phyloP scores from a whole-genome alignment of 2,329 filamentous ascomycete genomes.

The Furcasterigmium furcatum region DNA sequence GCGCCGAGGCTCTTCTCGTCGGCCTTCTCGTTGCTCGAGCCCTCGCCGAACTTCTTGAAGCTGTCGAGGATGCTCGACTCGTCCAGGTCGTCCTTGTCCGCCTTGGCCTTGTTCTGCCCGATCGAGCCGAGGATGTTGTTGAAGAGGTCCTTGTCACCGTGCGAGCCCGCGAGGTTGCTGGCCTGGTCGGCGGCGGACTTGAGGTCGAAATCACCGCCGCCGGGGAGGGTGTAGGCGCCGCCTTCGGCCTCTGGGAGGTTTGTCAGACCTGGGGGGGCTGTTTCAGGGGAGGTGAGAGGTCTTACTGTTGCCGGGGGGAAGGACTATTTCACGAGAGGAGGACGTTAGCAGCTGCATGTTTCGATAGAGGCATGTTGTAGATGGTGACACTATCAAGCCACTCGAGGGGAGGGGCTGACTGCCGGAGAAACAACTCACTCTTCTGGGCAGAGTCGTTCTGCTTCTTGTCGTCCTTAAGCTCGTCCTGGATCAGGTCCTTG shows the following conservation, averaged over 20 bases:
- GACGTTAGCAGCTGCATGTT: conserved; percentile 3
- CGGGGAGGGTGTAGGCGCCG: conserved; percentile 24
- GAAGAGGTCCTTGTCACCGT: conserved; percentile 46
- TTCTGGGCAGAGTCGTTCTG: conserved; percentile 12
- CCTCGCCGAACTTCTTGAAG: conserved; percentile 72
- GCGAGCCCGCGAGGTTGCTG: conserved; percentile 39
- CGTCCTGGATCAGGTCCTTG: conserved; percentile 30
- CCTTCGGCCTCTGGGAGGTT: conserved; percentile 23
- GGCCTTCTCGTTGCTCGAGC: conserved; percentile 41
- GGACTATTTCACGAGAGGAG: conserved; percentile 1
- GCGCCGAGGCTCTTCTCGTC: conserved; percentile 57
- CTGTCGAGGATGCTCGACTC: conserved; percentile 65
- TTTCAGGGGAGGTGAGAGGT: too few species aligned
- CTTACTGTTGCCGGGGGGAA: conserved; percentile 21
- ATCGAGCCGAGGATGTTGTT: conserved; percentile 43
- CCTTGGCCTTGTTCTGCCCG: conserved; percentile 43
- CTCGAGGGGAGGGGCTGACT: conserved; percentile 2
- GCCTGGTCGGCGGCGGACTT: conserved; percentile 45
- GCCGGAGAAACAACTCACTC: neutral
- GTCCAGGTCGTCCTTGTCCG: conserved; percentile 43
- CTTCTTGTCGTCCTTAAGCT: conserved; percentile 21
- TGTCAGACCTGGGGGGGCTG: conserved; percentile 1
- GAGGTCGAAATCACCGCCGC: conserved; percentile 44
- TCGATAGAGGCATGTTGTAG: neutral
- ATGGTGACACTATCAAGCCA: too few species aligned